Conservation (phyloP, 2,329 filamentous ascomycete species). For the Xylaria sp. region DNA sequence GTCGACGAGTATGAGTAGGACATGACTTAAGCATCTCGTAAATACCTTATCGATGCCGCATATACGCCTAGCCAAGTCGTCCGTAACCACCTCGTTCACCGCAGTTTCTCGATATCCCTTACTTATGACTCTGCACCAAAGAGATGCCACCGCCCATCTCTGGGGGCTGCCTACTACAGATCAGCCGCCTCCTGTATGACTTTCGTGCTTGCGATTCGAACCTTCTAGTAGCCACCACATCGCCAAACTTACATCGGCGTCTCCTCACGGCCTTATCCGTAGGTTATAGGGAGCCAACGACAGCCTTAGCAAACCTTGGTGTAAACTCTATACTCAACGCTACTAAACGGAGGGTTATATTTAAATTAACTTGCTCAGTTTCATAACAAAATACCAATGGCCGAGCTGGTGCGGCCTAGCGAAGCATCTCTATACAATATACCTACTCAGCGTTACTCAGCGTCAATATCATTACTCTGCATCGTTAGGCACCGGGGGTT, state of each 20-base stretch:
- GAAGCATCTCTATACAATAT: conserved; percentile 4
- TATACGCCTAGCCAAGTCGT: not conserved
- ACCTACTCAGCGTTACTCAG: conserved; percentile 1
- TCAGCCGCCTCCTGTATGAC: not conserved
- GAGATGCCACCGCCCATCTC: not conserved
- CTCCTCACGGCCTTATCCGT: not conserved
- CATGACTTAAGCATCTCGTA: not conserved
- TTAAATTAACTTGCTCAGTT: not conserved
- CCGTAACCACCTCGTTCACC: not conserved
- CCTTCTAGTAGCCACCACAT: not conserved
- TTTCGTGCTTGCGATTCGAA: not conserved
- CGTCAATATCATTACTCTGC: conserved; percentile 3
- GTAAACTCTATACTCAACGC: not conserved
- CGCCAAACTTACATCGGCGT: not conserved
- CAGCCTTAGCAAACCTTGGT: no score
- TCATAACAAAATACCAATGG: not conserved
- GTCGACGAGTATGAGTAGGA: not conserved
- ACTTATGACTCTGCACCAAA: not conserved
- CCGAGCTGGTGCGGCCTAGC: conserved; percentile 11
- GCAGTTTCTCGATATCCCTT: not conserved
- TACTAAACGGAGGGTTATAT: not conserved
- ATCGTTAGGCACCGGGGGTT: conserved; percentile 9
- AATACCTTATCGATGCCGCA: not conserved
- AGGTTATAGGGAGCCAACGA: no score
- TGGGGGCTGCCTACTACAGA: no score